These are phyloP conservation scores for Cystobasidium onofrii DNA, from an alignment of 768 basidiomycete species.

Conservation along the genomic window DNA sequence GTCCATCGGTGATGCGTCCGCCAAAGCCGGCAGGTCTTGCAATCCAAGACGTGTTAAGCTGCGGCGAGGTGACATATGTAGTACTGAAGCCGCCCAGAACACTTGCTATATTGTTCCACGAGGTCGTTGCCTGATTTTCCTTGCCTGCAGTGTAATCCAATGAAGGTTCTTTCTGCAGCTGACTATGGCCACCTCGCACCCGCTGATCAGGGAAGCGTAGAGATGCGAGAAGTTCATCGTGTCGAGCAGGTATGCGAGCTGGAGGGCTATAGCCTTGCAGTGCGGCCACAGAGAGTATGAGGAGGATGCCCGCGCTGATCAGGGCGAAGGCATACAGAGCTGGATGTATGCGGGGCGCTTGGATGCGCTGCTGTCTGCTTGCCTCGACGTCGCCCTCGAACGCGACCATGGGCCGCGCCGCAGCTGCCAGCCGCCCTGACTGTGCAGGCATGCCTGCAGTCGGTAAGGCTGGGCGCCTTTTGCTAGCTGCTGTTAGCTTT, in stretches of 20 bases:
- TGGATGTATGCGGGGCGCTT: background rate
- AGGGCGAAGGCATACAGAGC: background rate
- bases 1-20: background rate
- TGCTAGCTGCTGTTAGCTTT: background rate
- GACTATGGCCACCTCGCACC: background rate
- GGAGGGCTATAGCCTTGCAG: background rate
- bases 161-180: background rate
- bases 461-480: background rate
- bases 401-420: background rate
- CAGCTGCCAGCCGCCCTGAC: background rate
- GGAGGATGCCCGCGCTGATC: background rate
- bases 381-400: background rate
- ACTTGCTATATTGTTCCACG: conserved; percentile 28
- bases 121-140: background rate
- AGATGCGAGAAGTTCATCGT: background rate
- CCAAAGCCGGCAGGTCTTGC: conserved; percentile 24
- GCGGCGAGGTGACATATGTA: conserved; percentile 11
- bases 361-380: background rate
- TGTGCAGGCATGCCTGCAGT: background rate
- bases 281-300: background rate
- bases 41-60: conserved; percentile 23
- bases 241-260: background rate
- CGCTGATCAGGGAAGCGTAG: background rate
- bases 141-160: background rate
- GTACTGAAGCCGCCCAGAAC: conserved; percentile 30